Evolutionary conservation across 2,329 filamentous ascomycete genomes (phyloP).

Genomic region (Arthrinium phaeospermum): DNA sequence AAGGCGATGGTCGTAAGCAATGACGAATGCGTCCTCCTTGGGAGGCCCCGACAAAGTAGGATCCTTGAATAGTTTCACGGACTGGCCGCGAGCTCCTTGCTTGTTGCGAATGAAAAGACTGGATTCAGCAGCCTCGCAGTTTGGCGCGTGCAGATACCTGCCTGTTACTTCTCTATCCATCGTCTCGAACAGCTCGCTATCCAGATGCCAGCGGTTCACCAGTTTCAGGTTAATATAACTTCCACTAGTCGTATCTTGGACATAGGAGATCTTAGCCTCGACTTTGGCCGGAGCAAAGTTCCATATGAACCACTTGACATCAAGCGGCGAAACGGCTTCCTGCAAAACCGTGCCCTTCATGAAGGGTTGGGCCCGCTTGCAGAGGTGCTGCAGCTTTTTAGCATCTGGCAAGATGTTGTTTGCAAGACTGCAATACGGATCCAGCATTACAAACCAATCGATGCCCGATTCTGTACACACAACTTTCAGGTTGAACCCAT

Average conservation of each 20-base stretch:
- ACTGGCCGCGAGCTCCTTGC: neutral
- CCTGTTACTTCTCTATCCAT: constrained; percentile 22
- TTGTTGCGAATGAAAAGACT: constrained; percentile 31
- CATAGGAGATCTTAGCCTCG: neutral
- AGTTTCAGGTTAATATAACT: neutral
- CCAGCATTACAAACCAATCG: constrained; percentile 35
- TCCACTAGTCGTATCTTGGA: neutral
- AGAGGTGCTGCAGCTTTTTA: neutral
- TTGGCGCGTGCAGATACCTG: constrained; percentile 28
- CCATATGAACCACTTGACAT: constrained; percentile 19
- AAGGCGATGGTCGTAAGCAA: constrained; percentile 35
- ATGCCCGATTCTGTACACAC: constrained; percentile 29
- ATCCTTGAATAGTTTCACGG: constrained; percentile 41
- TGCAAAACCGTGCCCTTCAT: neutral
- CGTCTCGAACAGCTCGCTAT: neutral
- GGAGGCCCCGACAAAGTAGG: constrained; percentile 28
- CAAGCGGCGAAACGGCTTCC: constrained; percentile 1
- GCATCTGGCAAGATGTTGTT: constrained; percentile 7
- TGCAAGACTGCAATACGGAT: constrained; percentile 25
- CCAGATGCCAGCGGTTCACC: neutral
- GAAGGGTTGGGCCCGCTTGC: constrained; percentile 5
- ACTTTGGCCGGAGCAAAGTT: neutral
- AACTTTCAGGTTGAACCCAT: constrained; percentile 31
- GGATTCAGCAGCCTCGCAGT: constrained; percentile 40
- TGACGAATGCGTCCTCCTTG: constrained; percentile 36